A percentile compares a stretch with the other conserved stretches of the same genome.
phyloP scores from a whole-genome alignment of 2,329 filamentous ascomycete species.

The Calonectria multiphialidica region DNA sequence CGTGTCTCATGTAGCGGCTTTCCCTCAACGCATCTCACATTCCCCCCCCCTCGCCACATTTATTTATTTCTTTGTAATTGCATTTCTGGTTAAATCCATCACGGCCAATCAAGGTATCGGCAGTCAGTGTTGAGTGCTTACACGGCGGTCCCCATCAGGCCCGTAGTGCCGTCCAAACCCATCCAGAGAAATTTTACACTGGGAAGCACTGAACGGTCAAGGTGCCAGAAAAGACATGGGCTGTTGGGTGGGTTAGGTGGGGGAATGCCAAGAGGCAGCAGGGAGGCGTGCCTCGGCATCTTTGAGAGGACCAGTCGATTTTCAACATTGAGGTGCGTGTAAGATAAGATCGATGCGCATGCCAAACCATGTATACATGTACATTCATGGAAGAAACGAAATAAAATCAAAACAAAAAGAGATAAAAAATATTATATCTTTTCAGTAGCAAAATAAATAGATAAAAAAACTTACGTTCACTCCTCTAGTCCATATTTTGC shows the following conservation, averaged over 20 bases:
- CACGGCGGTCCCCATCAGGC: not conserved
- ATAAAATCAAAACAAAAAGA: not conserved
- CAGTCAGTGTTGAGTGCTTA: not conserved
- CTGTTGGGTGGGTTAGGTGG: not conserved
- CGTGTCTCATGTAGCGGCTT: not conserved
- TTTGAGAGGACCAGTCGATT: not conserved
- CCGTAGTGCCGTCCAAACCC: not conserved
- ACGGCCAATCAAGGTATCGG: not conserved
- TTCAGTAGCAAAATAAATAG: too few relatives aligned
- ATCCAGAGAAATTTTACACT: not conserved
- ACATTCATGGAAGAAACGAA: too few relatives aligned
- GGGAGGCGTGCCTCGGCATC: conserved; percentile 13
- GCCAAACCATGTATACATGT: not conserved
- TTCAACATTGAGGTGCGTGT: not conserved
- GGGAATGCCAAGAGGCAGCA: not conserved
- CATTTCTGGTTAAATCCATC: not conserved
- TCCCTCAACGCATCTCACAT: not conserved
- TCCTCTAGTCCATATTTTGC: too few relatives aligned
- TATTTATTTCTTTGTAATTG: not conserved
- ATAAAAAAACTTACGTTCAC: too few relatives aligned
- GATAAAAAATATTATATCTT: too few relatives aligned
- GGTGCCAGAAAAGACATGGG: not conserved
- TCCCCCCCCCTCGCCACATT: not conserved
- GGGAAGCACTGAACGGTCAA: not conserved
- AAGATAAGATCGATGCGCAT: not conserved